These are phyloP conservation scores for Linnemannia exigua DNA, from an alignment of 192 early-diverging fungal genomes.

Conservation along the genomic window DNA sequence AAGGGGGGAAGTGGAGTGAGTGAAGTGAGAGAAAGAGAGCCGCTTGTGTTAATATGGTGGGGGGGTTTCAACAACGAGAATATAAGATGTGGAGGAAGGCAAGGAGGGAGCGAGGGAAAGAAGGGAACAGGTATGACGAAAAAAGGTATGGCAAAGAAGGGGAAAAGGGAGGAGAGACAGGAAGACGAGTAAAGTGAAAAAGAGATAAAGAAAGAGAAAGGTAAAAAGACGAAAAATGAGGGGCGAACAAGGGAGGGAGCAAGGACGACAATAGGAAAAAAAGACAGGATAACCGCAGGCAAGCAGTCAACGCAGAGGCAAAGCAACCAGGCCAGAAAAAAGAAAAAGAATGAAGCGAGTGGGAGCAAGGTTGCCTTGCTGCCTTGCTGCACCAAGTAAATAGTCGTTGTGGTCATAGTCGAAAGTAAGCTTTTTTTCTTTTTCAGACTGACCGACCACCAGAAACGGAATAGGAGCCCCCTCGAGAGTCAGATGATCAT, in stretches of 20 bases:
- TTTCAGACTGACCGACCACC: not conserved
- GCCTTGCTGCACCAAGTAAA: not conserved
- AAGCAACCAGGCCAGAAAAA: not conserved
- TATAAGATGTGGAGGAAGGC: not conserved
- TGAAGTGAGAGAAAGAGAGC: not conserved
- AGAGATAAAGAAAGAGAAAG: not conserved
- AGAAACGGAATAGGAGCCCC: conserved; percentile 11
- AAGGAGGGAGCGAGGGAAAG: not conserved
- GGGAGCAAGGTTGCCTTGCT: too few relatives aligned
- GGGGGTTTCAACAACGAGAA: not conserved
- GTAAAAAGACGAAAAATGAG: too few relatives aligned
- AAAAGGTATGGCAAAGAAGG: not conserved
- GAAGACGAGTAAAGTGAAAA: not conserved
- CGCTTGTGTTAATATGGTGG: not conserved
- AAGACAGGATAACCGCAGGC: not conserved
- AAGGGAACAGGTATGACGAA: not conserved
- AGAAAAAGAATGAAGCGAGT: too few relatives aligned
- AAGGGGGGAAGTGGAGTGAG: not conserved
- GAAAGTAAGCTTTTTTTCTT: not conserved
- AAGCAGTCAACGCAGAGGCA: not conserved
- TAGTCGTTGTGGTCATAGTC: not conserved
- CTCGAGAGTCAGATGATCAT: not conserved
- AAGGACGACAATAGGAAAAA: not conserved
- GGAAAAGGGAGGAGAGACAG: not conserved
- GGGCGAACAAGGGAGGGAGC: not conserved